Base-by-base conservation (phyloP, 2,329 filamentous ascomycete genomes). In the Mollisiaceae sp. region DNA sequence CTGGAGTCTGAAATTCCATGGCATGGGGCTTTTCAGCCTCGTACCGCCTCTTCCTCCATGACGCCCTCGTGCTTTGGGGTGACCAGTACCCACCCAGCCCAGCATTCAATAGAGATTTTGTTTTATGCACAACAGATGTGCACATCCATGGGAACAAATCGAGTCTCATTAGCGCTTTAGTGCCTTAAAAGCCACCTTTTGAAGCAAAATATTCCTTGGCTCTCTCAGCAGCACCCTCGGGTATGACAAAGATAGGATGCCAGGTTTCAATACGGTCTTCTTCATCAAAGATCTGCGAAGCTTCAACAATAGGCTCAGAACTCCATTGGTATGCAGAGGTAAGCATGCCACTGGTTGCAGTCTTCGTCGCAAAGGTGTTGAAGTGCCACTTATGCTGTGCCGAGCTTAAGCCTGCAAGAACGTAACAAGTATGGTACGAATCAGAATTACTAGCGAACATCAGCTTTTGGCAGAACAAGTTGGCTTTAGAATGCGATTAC, bases 381-480 rank as follows among this genome's bases (percentile, higher is more conserved):
- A 86, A 78, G 68, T 80, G 78, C 85, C 85, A 87, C 73, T 83
- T 81, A 77, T 97, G 86, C 79, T 97, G 92, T 27, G 90, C 90
- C 61, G 89, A 90, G 77, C 92, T 95, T 70, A 98, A 82, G 5
- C 94, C 94, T 24, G 91, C 89, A 22, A 98, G 85, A 36, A 94
- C 92, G 79, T 98, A 98, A 80, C 92, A 95, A 54, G 93, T 93
- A 79, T 98, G 94, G 75, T 98, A 97, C 58, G 91, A 89, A 80
- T 98, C 94, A 4, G 93, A 89, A 67, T 84, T 83, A 73, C 91
- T 93, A 72, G 47, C 36, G 60, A 60, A 36, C 35, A 56, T 71
- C 60, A 72, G 69, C 64, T 67, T 22, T n/a, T 63, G 54, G 62
- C 62, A 18, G 11, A 15, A 32, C 15, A 15, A n/a, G 15, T 59